Evolutionary conservation across 306 rosid genomes (phyloP).

Genomic region (Pueraria montana): DNA sequence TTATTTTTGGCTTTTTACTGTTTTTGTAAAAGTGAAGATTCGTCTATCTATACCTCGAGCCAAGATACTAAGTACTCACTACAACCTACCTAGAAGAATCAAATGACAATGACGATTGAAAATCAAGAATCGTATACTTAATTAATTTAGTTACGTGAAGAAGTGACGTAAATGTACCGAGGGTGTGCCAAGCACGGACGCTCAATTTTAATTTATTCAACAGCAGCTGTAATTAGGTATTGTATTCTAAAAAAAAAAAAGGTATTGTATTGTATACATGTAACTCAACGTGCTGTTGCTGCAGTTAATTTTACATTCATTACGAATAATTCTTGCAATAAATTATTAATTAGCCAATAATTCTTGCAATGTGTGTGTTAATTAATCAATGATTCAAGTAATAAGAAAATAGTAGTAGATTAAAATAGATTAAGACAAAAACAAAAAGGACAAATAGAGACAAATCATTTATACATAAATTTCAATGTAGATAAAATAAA

Average conservation of each 20-base stretch:
- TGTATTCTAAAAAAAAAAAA: no score
- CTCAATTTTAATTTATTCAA: no score
- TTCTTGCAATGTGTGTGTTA: neutral
- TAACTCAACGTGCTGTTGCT: neutral
- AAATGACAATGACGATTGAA: slow-evolving; percentile 25
- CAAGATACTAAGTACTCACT: neutral
- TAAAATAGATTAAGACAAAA: neutral
- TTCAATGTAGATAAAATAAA: neutral
- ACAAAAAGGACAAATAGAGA: slow-evolving; percentile 11
- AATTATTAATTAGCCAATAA: neutral
- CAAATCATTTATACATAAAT: neutral
- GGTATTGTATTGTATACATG: no score
- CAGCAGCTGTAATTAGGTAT: neutral
- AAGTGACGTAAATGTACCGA: neutral
- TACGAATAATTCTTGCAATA: neutral
- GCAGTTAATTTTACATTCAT: neutral
- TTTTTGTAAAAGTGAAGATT: slow-evolving; percentile 41
- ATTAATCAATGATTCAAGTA: neutral
- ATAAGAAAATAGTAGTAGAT: neutral
- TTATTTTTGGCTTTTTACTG: slow-evolving; percentile 34
- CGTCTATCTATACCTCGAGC: slow-evolving; percentile 3
- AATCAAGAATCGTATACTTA: neutral
- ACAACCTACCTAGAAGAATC: slow-evolving; percentile 10
- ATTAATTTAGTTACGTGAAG: neutral
- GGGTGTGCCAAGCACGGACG: neutral